A percentile compares a stretch with the other conserved stretches of the same genome.
These are phyloP conservation scores for Suhomyces pyralidae DNA, from an alignment of 805 yeast genomes.

Conservation along the genomic window DNA sequence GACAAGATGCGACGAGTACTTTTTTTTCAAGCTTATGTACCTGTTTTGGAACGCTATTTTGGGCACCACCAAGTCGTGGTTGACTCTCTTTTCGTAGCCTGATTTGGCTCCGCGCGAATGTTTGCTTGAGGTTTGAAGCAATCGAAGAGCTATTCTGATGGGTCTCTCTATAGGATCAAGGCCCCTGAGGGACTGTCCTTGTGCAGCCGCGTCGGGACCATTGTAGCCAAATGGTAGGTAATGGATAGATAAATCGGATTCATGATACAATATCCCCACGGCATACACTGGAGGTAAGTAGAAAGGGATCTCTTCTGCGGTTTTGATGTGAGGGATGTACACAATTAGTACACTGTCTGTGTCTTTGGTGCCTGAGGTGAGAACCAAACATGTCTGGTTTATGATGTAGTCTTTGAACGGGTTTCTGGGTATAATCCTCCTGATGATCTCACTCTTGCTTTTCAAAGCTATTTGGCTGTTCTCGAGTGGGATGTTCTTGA, in stretches of 20 bases:
- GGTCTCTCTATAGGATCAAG: slow-evolving; percentile 56
- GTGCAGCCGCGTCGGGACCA: not conserved
- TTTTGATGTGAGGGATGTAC: slow-evolving; percentile 72
- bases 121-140: slow-evolving; percentile 74
- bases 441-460: slow-evolving; percentile 55
- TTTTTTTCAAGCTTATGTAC: slow-evolving; percentile 76
- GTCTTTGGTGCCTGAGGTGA: slow-evolving; percentile 22
- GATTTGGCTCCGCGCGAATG: slow-evolving; percentile 81
- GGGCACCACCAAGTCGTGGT: slow-evolving; percentile 82
- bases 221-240: slow-evolving; percentile 58
- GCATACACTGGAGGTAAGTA: slow-evolving; percentile 85
- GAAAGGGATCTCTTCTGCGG: slow-evolving; percentile 67
- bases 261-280: slow-evolving; percentile 62
- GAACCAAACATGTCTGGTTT: slow-evolving; percentile 75
- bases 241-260: slow-evolving; percentile 60
- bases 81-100: slow-evolving; percentile 85
- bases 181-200: slow-evolving; percentile 19
- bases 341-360: slow-evolving; percentile 51
- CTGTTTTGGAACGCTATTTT: slow-evolving; percentile 80
- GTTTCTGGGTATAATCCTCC: slow-evolving; percentile 88
- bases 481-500: slow-evolving; percentile 28
- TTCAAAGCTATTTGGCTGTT: slow-evolving; percentile 18
- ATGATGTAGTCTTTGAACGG: slow-evolving; percentile 80
- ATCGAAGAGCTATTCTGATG: slow-evolving; percentile 75
- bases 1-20: slow-evolving; percentile 71